Percentiles rank a stretch among this genome's conserved stretches.
Conservation (phyloP, 108 stramenopile genomes). For the Nitzschia sp. region DNA sequence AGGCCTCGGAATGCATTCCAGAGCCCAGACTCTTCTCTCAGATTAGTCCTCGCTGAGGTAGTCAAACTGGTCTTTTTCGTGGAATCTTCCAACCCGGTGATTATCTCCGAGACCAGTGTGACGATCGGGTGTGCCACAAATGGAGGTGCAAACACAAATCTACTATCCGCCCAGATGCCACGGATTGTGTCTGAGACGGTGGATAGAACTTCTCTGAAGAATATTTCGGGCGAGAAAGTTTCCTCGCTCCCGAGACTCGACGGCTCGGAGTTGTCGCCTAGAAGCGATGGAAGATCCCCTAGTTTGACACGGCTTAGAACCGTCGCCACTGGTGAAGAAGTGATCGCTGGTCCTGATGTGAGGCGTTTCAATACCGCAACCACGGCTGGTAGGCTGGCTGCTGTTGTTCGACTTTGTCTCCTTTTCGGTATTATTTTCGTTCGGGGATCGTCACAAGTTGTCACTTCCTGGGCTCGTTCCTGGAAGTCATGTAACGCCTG, state of each 20-base stretch:
- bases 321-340: conserved; percentile 46
- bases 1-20: conserved; percentile 19
- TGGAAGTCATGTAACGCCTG: conserved; percentile 57
- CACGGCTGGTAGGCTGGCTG: conserved; percentile 69
- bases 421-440: conserved; percentile 13
- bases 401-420: conserved; percentile 54
- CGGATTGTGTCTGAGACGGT: conserved; percentile 46
- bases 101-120: conserved; percentile 53
- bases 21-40: conserved; percentile 12
- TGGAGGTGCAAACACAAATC: conserved; percentile 50
- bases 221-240: conserved; percentile 34
- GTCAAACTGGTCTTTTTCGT: conserved; percentile 29
- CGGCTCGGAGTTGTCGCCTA: conserved; percentile 15
- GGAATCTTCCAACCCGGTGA: conserved; percentile 63
- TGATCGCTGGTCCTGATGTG: conserved; percentile 42
- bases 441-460: neutral
- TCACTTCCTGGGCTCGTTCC: neutral
- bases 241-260: neutral
- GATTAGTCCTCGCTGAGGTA: neutral
- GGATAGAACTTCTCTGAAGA: conserved; percentile 46
- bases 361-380: conserved; percentile 63
- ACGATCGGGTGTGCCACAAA: conserved; percentile 64
- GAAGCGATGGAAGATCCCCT: conserved; percentile 34
- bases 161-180: conserved; percentile 59
- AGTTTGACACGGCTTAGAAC: conserved; percentile 60